Percentiles rank a stretch among this genome's conserved stretches.
These are phyloP conservation scores for Epichloe scottii DNA, from an alignment of 2,329 filamentous ascomycete genomes.

Conservation along the genomic window DNA sequence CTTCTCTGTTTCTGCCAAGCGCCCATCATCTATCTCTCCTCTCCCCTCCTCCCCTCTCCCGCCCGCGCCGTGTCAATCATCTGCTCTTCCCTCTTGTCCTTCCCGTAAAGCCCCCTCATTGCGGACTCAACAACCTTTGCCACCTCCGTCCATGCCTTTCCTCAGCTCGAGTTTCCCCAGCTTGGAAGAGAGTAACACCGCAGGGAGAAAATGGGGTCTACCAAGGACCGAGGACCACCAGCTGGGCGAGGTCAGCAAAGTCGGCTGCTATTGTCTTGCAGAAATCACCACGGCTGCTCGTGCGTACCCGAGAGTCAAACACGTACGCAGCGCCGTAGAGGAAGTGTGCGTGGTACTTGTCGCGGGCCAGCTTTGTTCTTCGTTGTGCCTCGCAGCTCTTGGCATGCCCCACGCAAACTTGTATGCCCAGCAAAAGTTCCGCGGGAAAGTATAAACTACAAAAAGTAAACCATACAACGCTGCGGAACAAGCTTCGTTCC, in stretches of 20 bases:
- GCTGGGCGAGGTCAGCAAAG: background rate
- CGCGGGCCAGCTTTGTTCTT: background rate
- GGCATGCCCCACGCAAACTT: background rate
- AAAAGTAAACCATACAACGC: slow-evolving; percentile 1
- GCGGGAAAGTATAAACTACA: slow-evolving; percentile 2
- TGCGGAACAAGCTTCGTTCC: background rate
- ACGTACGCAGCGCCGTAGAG: too few relatives aligned
- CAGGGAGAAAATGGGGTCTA: background rate
- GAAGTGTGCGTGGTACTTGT: background rate
- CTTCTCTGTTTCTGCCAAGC: background rate
- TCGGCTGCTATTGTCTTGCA: background rate
- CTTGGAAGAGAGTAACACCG: too few relatives aligned
- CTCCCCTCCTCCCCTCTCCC: background rate
- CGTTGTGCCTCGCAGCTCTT: background rate
- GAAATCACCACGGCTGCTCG: too few relatives aligned
- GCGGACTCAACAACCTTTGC: background rate
- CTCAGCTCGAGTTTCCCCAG: background rate
- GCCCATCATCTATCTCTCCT: background rate
- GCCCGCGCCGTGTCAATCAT: too few relatives aligned
- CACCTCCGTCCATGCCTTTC: background rate
- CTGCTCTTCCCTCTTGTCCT: too few relatives aligned
- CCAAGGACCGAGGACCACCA: background rate
- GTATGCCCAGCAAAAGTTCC: background rate
- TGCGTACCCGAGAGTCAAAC: too few relatives aligned
- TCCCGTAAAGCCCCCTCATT: background rate